Evolutionary conservation across 228 moss, liverwort and hornwort species (phyloP), one percentile per base, ranked within the genome.

Genomic region (Sphagnum magellanicum): DNA sequence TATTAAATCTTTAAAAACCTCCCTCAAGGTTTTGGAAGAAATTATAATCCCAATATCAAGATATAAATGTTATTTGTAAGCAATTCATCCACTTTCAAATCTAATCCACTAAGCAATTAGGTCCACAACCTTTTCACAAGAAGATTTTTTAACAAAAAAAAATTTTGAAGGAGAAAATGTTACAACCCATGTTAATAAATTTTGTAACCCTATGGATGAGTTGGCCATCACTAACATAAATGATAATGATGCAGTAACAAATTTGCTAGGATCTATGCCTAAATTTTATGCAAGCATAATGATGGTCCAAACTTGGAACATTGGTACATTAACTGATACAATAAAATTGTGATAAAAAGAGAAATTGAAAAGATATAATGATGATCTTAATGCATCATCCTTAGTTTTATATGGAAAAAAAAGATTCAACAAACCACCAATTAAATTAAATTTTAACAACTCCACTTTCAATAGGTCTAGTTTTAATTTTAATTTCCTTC

Each of bases 141-240:
- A 61, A 61, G 59, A 5, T 70, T 59, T 16, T 59, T 48, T 13
- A 61, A 70, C 51, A 16, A 48, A 63, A 63, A 63, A 63, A 63
- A 5, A 46, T 16, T 16, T 5, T 63, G 63, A 63, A 47, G 6
- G 63, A 46, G 17, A 63, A 6, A 53, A 53, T 53, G 53, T 53
- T 53, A 53, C 7, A 53, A 53, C 46, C 15, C 63, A 63, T 46
- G 46, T 63, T 16, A 16, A 63, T 63, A 6, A 1, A 63, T 63
- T 63, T 63, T 47, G 63, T 63, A 63, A 4, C 7, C 8, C 1
- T 16, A 16, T 63, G 17, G 46, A 63, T 63, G 4, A 16, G 46
- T 10, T 63, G 47, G 5, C 16, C 15, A 47, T 6, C 46, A 10
- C 15, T 16, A 48, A 4, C 9, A 6, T 5, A 16, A 47, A 63